Base-by-base conservation (phyloP, 176 grass and related monocot genomes). In the Saccharum spontaneum region DNA sequence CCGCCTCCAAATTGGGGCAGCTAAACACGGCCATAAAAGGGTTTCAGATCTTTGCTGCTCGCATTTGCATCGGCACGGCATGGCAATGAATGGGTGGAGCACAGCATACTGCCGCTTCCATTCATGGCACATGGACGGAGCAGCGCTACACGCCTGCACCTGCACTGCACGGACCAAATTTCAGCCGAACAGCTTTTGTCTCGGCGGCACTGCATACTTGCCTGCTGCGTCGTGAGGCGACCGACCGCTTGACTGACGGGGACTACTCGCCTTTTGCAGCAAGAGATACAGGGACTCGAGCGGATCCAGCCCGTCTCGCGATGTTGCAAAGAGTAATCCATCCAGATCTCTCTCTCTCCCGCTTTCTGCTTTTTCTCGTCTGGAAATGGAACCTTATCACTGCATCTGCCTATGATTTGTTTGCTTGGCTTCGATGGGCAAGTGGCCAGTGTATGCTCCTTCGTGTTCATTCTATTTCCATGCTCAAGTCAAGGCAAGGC, bases 251-350 rank as follows among this genome's bases (percentile, higher is more conserved):
- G 15, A 28, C 80, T 71, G 34, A 87, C 71, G 40, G 78, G 34
- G 78, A 54, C 70, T 72, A 14, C 78, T 87, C 36, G 61, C 36
- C 65, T 78, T 88, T 83, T 83, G 65, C 83, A 97, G 94, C 91
- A 97, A 45, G 94, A 97, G 85, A 82, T 97, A 50, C 94, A 90
- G 71, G 92, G 91, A 26, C 87, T 97, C 64, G 94, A 97, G 40
- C 85, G 91, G 75, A 67, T 85, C 67, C 94, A 92, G 77, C 92
- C 92, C 77, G 90, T 97, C 81, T 97, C 94, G 44, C 86, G 90
- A 59, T 94, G 94, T 86, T 97, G 94, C 94, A 94, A 97, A 86
- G 94, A 97, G 94, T 97, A 92, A 97, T 83, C 3, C 3, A 34
- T 3, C 4, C 33, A 2, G 0, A 0, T 0, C 10, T 4, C 40